Base-by-base conservation (phyloP, 2,329 filamentous ascomycete species). In the Exophiala sp. region DNA sequence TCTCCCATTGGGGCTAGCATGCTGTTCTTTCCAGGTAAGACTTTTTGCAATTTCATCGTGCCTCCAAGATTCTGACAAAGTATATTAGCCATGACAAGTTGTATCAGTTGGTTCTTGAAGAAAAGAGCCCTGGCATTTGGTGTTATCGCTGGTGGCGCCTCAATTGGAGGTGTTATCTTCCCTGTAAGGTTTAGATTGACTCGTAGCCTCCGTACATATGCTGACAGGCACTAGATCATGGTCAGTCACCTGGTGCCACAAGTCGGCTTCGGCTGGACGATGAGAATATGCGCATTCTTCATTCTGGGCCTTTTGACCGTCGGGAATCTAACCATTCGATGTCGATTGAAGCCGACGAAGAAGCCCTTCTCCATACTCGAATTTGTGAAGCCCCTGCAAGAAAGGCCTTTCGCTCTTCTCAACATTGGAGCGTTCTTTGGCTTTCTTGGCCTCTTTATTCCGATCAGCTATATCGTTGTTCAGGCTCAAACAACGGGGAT, bases 61-160 rank as follows among this genome's bases (percentile, higher is more conserved):
- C 74, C 72, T 0, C 55, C 69, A 1, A 64, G 69, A 0, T 68
- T 67, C 70, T 71, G 2, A 65, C 73, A 52, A 58, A 81, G 3
- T 63, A 74, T 21, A 68, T 68, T 8, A 74, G 70, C 0, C 71
- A 49, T 49, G 5, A 34, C 16, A 12, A 39, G 16, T 41, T 66
- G 67, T 41, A 66, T 64, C 12, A 91, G 96, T 69, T 95, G 83
- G 75, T 96, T 96, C 77, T 79, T 82, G 24, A 72, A 73, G 6
- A 83, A 84, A 45, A 84, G 91, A 14, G 91, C 87, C 4, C 78
- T 89, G 52, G 90, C 91, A 2, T 94, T 88, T 1, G 91, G 91
- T 12, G 75, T 96, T 47, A 89, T 89, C 7, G 83, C 86, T 2
- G 58, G 65, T 10, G 61, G 53, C 21, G 63, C 64, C 41, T 68